Base-by-base conservation (phyloP, 805 yeast species). In the Alloascoidea africana region DNA sequence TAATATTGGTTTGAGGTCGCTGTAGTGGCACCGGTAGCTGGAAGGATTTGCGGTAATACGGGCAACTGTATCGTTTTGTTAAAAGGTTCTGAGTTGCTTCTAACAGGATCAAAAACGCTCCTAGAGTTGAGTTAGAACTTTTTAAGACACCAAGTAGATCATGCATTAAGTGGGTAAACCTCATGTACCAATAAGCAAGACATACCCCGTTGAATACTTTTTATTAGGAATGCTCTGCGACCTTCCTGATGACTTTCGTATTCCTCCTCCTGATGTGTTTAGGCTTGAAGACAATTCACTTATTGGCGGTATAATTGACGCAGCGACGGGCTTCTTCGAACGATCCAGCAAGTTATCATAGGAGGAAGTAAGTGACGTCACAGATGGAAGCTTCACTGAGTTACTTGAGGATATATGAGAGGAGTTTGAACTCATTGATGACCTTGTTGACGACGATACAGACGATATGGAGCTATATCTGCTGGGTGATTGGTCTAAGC, bases 281-380 rank as follows among this genome's bases (percentile, higher is more conserved):
- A 23, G n/a, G n/a, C 30, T 23, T 8, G 30, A 23, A 23, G 30
- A 23, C n/a, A 23, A 23, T 23, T 23, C 30, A 23, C 30, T 23
- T n/a, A 23, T 8, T 8, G 30, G 30, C 8, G 30, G 30, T 23
- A 23, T 23, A 8, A 8, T 23, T 23, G 30, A n/a, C n/a, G 30
- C n/a, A 8, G 30, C 8, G n/a, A n/a, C n/a, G n/a, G 13, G 8
- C n/a, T 23, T 23, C n/a, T 8, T 8, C n/a, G 30, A n/a, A 23
- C 30, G 30, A 23, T 23, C 30, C 8, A 23, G 30, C 8, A 8
- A 8, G 8, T 8, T 8, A 23, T n/a, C 30, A n/a, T n/a, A n/a
- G n/a, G n/a, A n/a, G n/a, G n/a, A n/a, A 23, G 30, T 23, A 8
- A 23, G n/a, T 23, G 30, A 23, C n/a, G 30, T 8, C 8, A 23